Base-by-base conservation (phyloP, 345 rosid species). In the Geranium rotundifolium region DNA sequence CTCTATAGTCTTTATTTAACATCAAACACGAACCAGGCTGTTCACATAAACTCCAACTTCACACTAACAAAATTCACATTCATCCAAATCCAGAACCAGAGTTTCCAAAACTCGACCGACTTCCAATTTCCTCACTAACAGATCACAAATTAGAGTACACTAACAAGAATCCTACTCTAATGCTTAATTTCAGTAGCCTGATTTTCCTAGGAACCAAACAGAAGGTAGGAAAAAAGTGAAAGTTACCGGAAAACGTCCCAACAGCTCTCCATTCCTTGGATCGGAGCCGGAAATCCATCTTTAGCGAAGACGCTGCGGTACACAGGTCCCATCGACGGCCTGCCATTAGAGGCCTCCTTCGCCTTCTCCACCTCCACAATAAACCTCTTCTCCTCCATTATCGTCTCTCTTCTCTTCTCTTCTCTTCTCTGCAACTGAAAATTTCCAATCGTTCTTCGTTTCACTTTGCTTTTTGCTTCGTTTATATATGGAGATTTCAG, bases 231-330 rank as follows among this genome's bases (percentile, higher is more conserved):
- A 34, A 34, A 34, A 34, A 34, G 41, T 34, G 6, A 59, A 54
- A 18, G 79, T 56, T n/a, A 92, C 99, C 97, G 85, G 73, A 93
- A 93, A 76, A 90, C 70, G 61, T 90, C 97, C 99, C 99, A 93
- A 80, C 95, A 93, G 68, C 89, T 80, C 3, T 90, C 84, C 82
- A 90, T 54, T 18, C 95, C 97, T 1, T 80, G 74, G 60, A 82
- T 66, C 17, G 95, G 91, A 23, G 81, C 63, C n/a, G 97, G 96
- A 65, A 86, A 88, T 17, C 99, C 96, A 49, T 80, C 82, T 68
- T 81, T 69, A 30, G 97, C 97, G 58, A 85, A 84, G 23, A 56
- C 12, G 72, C 95, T 93, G n/a, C 99, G 96, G 72, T 86, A 93
- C 1, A 75, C 88, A n/a, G 97, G 89, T 10, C 99, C 99, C 27